Evolutionary conservation across 2,329 filamentous ascomycete genomes (phyloP).

Genomic region (Beauveria sp.): DNA sequence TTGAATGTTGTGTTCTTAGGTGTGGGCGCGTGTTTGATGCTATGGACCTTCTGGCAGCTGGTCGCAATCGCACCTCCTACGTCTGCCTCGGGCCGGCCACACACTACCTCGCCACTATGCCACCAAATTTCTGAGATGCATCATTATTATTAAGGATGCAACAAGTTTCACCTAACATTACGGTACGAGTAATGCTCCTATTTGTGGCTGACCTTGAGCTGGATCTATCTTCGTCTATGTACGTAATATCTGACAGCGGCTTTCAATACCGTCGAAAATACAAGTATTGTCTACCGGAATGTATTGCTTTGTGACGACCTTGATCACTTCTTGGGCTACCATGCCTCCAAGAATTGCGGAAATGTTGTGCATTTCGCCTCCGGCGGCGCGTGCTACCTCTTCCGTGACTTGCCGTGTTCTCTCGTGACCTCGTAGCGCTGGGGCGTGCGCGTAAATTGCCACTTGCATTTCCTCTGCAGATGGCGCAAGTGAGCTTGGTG

Average conservation of each 20-base stretch:
- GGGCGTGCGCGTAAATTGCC: constrained; percentile 34
- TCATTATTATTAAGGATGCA: not conserved
- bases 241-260: constrained; percentile 51
- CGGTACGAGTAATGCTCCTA: not conserved
- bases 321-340: constrained; percentile 95
- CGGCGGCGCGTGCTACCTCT: constrained; percentile 68
- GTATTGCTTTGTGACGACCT: constrained; percentile 70
- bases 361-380: constrained; percentile 87
- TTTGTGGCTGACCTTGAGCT: not conserved
- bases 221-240: constrained; percentile 26
- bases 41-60: not conserved
- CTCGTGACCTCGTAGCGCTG: constrained; percentile 40
- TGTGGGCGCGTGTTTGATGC: not conserved
- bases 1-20: not conserved
- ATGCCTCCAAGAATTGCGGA: constrained; percentile 82
- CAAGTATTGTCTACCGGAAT: constrained; percentile 64
- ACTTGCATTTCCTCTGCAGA: constrained; percentile 47
- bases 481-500: constrained; percentile 35
- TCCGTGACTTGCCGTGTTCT: constrained; percentile 47
- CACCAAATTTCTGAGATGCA: not conserved
- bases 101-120: not conserved
- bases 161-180: too few species aligned
- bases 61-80: not conserved
- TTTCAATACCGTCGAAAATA: constrained; percentile 61
- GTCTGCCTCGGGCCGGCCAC: not conserved